Base-by-base conservation (phyloP, 352 stramenopile species). In the Phytophthora citrophthora region DNA sequence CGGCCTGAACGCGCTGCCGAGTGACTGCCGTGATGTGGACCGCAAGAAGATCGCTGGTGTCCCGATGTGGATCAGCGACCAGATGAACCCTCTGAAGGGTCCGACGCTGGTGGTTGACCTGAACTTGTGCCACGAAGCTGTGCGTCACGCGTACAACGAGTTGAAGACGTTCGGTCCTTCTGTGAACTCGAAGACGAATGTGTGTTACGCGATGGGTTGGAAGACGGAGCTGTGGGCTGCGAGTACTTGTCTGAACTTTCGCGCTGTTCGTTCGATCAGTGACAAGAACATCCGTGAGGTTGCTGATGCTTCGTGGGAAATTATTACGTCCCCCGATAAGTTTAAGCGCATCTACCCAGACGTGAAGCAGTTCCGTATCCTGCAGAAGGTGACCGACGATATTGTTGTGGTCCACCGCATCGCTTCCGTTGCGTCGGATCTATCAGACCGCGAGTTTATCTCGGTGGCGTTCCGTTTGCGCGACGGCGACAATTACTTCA, bases 161-260 rank as follows among this genome's bases (percentile, higher is more conserved):
- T 64, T 93, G 64, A 89, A 90, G 74, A 72, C 58, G 12, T 91
- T 91, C 47, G 83, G 83, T 31, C 85, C 85, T 29, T 79, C 82
- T 27, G 83, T 90, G 50, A 90, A 89, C 70, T 88, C 82, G 26
- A 91, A 91, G 72, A 94, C 86, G 46, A 94, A 93, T 59, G 79
- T 94, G 36, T 93, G 83, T 50, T 91, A 91, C 54, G 83, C 86
- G 27, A 94, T 94, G 84, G 86, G 86, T 13, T 94, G 86, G 86
- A 90, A 89, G 69, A 90, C 83, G 40, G 83, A 94, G 72, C 54
- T 94, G 47, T 94, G 86, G 86, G 83, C 82, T 53, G 86, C 81
- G 7, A 80, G 70, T 41, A 93, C 83, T 45, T 90, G 85, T n/a
- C 47, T 93, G 23, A 91, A 82, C 61, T 93, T 91, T 60, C 81